Conservation (phyloP, 176 grass and related monocot species). For the Ensete ventricosum region DNA sequence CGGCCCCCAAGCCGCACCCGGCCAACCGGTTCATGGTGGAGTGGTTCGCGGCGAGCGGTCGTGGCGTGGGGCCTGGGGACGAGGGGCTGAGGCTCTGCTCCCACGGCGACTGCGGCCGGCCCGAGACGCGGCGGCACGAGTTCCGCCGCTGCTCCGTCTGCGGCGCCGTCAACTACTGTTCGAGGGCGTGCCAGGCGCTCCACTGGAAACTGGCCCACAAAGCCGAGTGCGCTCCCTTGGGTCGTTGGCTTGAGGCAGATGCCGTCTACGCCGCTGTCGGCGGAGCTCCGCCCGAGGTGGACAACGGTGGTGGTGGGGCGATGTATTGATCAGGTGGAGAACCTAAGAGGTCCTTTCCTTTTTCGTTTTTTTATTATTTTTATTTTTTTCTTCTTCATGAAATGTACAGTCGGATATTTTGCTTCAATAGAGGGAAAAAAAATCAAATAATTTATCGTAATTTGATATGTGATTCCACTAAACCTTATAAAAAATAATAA, state of each 20-base stretch:
- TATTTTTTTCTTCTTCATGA: no score
- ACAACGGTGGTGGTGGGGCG: conserved; percentile 5
- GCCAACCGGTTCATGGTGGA: conserved; percentile 56
- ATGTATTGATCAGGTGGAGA: neutral
- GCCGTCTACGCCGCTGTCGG: conserved; percentile 5
- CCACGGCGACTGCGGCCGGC: conserved; percentile 29
- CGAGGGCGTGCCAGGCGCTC: conserved; percentile 55
- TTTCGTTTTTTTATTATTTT: no score
- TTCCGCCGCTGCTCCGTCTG: conserved; percentile 60
- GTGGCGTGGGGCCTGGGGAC: no score
- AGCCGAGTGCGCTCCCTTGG: conserved; percentile 18
- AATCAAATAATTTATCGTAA: no score
- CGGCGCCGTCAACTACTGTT: conserved; percentile 47
- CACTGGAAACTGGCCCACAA: conserved; percentile 54
- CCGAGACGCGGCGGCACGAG: conserved; percentile 49
- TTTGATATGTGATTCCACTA: no score
- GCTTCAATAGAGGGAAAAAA: no score
- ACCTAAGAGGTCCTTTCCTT: neutral
- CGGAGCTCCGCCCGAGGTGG: conserved; percentile 4
- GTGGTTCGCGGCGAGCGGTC: conserved; percentile 27
- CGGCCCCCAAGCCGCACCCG: conserved; percentile 9
- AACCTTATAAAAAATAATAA: no score
- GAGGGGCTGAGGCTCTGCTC: conserved; percentile 33
- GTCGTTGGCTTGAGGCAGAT: neutral
- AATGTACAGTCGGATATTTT: no score